phyloP scores from a whole-genome alignment of 164 flowering plant genomes.

The Berberis thunbergii region DNA sequence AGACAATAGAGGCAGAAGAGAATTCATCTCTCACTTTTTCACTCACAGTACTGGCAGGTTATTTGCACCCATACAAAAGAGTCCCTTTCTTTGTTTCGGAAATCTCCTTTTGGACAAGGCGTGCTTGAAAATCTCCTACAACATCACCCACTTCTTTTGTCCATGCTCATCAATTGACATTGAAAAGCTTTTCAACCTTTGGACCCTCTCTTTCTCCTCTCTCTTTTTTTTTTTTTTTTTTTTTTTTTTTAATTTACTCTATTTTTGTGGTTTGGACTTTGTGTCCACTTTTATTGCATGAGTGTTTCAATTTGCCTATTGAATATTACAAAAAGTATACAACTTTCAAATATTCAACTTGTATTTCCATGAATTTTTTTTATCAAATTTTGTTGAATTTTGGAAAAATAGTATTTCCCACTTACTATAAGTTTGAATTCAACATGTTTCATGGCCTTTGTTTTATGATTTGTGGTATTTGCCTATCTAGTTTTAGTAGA shows the following conservation, averaged over 20 bases:
- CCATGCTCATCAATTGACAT: too few species aligned
- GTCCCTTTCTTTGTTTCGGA: too few species aligned
- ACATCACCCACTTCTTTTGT: neutral
- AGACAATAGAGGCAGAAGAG: conserved; percentile 32
- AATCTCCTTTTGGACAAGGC: neutral
- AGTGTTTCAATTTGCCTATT: neutral
- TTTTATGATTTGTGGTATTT: too few species aligned
- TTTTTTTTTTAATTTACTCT: neutral
- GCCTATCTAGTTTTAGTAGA: too few species aligned
- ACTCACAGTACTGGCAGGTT: neutral
- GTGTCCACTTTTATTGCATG: neutral
- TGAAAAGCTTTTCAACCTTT: too few species aligned
- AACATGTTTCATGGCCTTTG: too few species aligned
- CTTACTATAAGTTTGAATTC: too few species aligned
- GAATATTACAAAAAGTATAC: neutral
- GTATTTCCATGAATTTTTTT: too few species aligned
- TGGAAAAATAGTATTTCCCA: neutral
- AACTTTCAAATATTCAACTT: neutral
- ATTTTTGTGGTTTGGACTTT: neutral
- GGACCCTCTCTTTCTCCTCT: too few species aligned
- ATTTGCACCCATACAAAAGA: too few species aligned
- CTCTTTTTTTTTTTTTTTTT: too few species aligned
- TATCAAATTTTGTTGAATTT: neutral
- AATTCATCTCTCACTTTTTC: conserved; percentile 8
- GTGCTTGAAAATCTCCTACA: neutral